Evolutionary conservation across 805 yeast genomes (phyloP).

Genomic region (Starmerella floricola): DNA sequence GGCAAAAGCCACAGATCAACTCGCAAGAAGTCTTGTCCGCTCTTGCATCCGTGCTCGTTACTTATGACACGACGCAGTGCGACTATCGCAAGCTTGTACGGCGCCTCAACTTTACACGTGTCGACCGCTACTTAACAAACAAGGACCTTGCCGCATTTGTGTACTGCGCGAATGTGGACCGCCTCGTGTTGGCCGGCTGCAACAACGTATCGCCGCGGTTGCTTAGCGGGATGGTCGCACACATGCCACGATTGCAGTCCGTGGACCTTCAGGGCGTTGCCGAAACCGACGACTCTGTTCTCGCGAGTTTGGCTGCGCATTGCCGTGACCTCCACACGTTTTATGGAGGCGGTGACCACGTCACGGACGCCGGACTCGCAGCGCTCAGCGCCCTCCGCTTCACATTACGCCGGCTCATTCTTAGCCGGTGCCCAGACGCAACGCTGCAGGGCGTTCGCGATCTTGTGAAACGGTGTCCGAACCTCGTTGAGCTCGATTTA

Average conservation of each 20-base stretch:
- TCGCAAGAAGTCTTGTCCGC: background rate
- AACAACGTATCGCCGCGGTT: constrained; percentile 46
- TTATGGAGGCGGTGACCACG: constrained; percentile 45
- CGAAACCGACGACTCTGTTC: constrained; percentile 56
- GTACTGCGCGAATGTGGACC: constrained; percentile 62
- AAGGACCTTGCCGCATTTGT: constrained; percentile 48
- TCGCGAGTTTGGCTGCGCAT: constrained; percentile 50
- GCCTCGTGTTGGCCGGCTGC: constrained; percentile 78
- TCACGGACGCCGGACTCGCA: constrained; percentile 53
- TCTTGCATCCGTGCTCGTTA: background rate
- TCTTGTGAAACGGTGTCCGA: constrained; percentile 54
- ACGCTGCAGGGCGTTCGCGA: constrained; percentile 50
- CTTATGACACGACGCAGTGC: constrained; percentile 17
- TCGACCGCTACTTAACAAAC: constrained; percentile 57
- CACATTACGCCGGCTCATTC: constrained; percentile 66
- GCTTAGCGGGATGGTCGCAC: constrained; percentile 48
- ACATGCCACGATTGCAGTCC: constrained; percentile 64
- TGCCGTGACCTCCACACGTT: constrained; percentile 78
- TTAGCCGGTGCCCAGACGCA: constrained; percentile 57
- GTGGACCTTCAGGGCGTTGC: constrained; percentile 76
- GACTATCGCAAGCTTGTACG: constrained; percentile 48
- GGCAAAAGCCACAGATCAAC: constrained; percentile 36
- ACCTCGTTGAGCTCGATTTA: constrained; percentile 79
- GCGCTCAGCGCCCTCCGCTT: constrained; percentile 52
- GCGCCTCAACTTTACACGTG: constrained; percentile 66